Percentiles rank a stretch among this genome's conserved stretches.
These are phyloP conservation scores for Plasmopara halstedii DNA, from an alignment of 352 stramenopile species.

Conservation along the genomic window DNA sequence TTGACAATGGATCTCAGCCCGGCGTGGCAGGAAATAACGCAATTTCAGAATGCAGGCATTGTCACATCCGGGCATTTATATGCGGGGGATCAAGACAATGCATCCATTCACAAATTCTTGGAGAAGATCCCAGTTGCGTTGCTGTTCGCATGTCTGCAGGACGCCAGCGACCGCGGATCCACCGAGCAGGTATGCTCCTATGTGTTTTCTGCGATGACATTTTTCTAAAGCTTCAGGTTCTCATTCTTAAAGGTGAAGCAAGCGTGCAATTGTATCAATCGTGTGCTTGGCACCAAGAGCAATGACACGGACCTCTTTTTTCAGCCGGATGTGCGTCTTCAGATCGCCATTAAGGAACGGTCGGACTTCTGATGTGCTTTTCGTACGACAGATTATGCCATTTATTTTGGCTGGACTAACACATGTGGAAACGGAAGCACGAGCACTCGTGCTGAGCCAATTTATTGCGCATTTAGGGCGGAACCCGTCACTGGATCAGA, in stretches of 20 bases:
- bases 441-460: constrained; percentile 61
- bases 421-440: constrained; percentile 52
- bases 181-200: constrained; percentile 45
- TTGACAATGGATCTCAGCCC: constrained; percentile 34
- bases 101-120: constrained; percentile 57
- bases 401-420: constrained; percentile 64
- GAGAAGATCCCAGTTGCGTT: constrained; percentile 48
- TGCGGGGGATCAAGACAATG: constrained; percentile 32
- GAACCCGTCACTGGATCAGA: constrained; percentile 41
- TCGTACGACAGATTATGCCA: constrained; percentile 42
- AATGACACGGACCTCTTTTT: constrained; percentile 60
- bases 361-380: background rate
- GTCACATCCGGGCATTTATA: constrained; percentile 42
- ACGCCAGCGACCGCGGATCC: constrained; percentile 57
- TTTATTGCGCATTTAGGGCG: constrained; percentile 55
- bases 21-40: constrained; percentile 47
- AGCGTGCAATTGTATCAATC: constrained; percentile 71
- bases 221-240: background rate
- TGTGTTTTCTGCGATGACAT: background rate
- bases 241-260: constrained; percentile 43
- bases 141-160: constrained; percentile 72
- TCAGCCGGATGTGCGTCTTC: constrained; percentile 40
- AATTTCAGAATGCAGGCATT: constrained; percentile 58
- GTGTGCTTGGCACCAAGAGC: constrained; percentile 47
- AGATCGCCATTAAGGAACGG: constrained; percentile 1